Percentiles rank a stretch among this genome's conserved stretches.
Evolutionary conservation across 2,329 filamentous ascomycete species (phyloP).

Genomic region (Bipolaris oryzae): DNA sequence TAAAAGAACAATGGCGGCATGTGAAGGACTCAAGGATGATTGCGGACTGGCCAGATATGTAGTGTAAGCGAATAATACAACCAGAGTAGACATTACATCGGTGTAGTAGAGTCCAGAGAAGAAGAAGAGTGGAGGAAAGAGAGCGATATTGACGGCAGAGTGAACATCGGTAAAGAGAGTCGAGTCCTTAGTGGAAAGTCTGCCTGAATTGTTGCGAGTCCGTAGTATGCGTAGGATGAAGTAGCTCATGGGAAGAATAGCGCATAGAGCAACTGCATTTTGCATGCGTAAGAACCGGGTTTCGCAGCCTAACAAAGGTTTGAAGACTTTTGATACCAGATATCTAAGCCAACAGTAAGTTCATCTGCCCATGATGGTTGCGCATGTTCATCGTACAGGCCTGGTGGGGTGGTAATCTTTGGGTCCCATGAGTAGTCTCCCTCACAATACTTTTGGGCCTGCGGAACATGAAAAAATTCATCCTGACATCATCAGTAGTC

Average conservation of each 20-base stretch:
- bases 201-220: slow-evolving; percentile 3
- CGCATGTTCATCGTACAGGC: slow-evolving; percentile 59
- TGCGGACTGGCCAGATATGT: slow-evolving; percentile 47
- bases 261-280: slow-evolving; percentile 48
- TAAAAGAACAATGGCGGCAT: slow-evolving; percentile 44
- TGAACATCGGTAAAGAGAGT: slow-evolving; percentile 55
- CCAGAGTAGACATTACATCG: slow-evolving; percentile 79
- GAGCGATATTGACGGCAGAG: slow-evolving; percentile 75
- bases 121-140: slow-evolving; percentile 94
- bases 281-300: slow-evolving; percentile 46
- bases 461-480: slow-evolving; percentile 86
- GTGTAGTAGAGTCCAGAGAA: slow-evolving; percentile 97
- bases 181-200: slow-evolving; percentile 27
- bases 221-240: slow-evolving; percentile 29
- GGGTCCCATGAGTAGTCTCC: slow-evolving; percentile 82
- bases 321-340: slow-evolving; percentile 48
- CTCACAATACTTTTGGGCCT: slow-evolving; percentile 85
- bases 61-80: slow-evolving; percentile 73
- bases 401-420: slow-evolving; percentile 96
- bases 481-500: slow-evolving; percentile 61
- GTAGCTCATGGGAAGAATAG: slow-evolving; percentile 41
- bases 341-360: slow-evolving; percentile 48
- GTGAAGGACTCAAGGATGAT: slow-evolving; percentile 19
- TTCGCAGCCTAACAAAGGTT: slow-evolving; percentile 50
- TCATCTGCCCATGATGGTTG: slow-evolving; percentile 14